A percentile compares a stretch with the other conserved stretches of the same genome.
Evolutionary conservation across 768 basidiomycete species (phyloP).

Genomic region (Coprinopsis cinerea): DNA sequence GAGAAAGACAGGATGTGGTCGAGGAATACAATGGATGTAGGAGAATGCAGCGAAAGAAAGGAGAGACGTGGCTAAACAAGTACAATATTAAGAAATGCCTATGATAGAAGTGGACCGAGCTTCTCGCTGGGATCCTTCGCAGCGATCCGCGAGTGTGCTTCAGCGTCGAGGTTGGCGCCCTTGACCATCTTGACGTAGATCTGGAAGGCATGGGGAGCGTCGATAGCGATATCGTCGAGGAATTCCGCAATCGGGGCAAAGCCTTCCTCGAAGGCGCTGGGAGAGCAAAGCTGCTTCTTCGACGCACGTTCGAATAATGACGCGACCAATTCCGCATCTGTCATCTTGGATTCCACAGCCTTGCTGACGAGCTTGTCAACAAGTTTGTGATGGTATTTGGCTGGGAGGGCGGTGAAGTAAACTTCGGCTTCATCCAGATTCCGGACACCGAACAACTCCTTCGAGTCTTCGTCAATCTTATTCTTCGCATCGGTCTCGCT

Average conservation of each 20-base stretch:
- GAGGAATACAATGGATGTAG: conserved; percentile 1
- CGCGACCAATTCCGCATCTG: conserved; percentile 71
- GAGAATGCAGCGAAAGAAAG: conserved; percentile 5
- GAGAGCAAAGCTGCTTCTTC: conserved; percentile 53
- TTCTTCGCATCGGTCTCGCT: conserved; percentile 60
- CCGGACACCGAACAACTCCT: conserved; percentile 84
- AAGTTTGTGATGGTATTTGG: conserved; percentile 54
- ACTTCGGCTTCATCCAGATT: conserved; percentile 83
- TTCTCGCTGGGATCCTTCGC: conserved; percentile 54
- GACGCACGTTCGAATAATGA: conserved; percentile 64
- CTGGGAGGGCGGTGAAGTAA: conserved; percentile 74
- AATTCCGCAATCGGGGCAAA: conserved; percentile 64
- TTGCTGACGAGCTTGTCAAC: conserved; percentile 70
- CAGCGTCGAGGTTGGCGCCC: conserved; percentile 61
- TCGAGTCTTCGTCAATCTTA: conserved; percentile 75
- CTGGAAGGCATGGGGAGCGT: conserved; percentile 81
- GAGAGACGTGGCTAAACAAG: conserved; percentile 4
- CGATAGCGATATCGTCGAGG: conserved; percentile 85
- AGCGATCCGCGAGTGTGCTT: conserved; percentile 48
- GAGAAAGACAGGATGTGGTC: conserved; percentile 1
- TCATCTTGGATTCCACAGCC: conserved; percentile 78
- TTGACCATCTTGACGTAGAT: conserved; percentile 72
- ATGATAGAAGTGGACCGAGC: conserved; percentile 54
- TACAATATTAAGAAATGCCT: conserved; percentile 19
- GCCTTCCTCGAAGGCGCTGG: conserved; percentile 67